Evolutionary conservation across 2,329 filamentous ascomycete species (phyloP).

Genomic region (Ceratocystis albifundus): DNA sequence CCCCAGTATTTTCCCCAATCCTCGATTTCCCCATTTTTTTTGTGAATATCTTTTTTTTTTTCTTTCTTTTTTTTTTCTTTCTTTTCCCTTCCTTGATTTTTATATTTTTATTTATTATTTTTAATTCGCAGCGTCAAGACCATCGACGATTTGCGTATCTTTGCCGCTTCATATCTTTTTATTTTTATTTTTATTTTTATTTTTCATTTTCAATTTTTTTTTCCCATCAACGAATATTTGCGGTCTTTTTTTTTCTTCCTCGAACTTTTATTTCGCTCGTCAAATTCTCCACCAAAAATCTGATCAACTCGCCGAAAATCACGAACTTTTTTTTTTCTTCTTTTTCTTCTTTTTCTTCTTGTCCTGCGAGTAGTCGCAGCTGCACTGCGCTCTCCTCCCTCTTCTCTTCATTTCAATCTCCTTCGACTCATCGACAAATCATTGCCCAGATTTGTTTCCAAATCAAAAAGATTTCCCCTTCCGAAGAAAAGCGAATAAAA

Average conservation of each 20-base stretch:
- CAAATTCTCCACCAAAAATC: slow-evolving; percentile 13
- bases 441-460: too few species aligned
- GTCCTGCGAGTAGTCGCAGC: background rate
- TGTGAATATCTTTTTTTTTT: background rate
- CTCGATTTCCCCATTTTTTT: slow-evolving; percentile 15
- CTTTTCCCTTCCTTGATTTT: too few species aligned
- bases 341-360: slow-evolving; percentile 7
- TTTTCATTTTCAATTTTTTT: background rate
- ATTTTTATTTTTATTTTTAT: background rate
- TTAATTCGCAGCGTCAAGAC: background rate
- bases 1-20: slow-evolving; percentile 14
- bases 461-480: too few species aligned
- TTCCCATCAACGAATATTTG: background rate
- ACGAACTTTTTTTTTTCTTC: background rate
- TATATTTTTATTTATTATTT: slow-evolving; percentile 4
- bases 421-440: background rate
- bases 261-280: background rate
- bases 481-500: too few species aligned
- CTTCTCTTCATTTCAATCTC: background rate
- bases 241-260: background rate
- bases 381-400: background rate
- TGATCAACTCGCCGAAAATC: background rate
- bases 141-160: background rate
- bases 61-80: background rate
- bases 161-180: background rate